Conservation (phyloP, 2,329 filamentous ascomycete genomes). For the Fonsecaea pugnacius region DNA sequence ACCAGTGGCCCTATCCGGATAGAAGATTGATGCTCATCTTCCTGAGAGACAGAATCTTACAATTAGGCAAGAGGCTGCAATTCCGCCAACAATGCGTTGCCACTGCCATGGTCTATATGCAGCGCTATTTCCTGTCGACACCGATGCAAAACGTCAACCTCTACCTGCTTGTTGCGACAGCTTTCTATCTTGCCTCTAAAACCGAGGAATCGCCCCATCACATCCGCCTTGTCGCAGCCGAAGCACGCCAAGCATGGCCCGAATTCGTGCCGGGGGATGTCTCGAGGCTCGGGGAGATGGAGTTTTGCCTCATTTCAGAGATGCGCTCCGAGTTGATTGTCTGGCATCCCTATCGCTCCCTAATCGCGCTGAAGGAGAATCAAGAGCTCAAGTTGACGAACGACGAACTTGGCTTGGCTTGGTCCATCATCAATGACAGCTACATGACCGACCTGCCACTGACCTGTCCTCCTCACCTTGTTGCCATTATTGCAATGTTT, state of each 20-base stretch:
- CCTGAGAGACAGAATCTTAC: conserved; percentile 83
- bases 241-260: conserved; percentile 84
- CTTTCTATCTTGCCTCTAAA: conserved; percentile 93
- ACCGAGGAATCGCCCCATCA: conserved; percentile 98
- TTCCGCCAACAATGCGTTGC: conserved; percentile 90
- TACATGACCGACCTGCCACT: conserved; percentile 91
- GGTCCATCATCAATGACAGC: conserved; percentile 86
- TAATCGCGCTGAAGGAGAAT: conserved; percentile 62
- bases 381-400: conserved; percentile 70
- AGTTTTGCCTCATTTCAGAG: conserved; percentile 89
- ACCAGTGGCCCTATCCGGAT: conserved; percentile 81
- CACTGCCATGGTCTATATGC: conserved; percentile 92
- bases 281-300: conserved; percentile 86
- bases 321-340: conserved; percentile 88
- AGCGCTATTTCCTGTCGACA: conserved; percentile 88
- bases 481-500: conserved; percentile 84
- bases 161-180: conserved; percentile 89
- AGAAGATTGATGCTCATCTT: conserved; percentile 84
- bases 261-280: conserved; percentile 77
- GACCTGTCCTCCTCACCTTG: conserved; percentile 80
- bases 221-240: conserved; percentile 84
- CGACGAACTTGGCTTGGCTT: conserved; percentile 77
- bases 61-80: conserved; percentile 80
- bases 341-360: conserved; percentile 85
- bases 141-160: conserved; percentile 92